Conservation (phyloP, 805 yeast species). For the Brettanomyces nanus region DNA sequence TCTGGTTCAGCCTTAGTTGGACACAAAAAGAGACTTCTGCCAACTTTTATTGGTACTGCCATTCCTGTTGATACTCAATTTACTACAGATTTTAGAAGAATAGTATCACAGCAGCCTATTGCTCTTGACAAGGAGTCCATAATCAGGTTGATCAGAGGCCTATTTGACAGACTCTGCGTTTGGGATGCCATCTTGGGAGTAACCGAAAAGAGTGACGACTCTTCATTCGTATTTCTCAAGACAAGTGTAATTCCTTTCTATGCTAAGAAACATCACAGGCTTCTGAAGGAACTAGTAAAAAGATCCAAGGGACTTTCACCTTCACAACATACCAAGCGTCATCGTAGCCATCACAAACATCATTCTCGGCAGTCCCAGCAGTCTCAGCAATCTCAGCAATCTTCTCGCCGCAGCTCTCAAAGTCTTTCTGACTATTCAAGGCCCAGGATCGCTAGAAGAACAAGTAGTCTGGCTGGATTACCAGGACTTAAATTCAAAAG, state of each 20-base stretch:
- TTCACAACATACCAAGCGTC: slow-evolving; percentile 7
- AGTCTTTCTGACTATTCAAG: background rate
- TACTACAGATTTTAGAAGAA: slow-evolving; percentile 20
- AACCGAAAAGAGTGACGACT: slow-evolving; percentile 17
- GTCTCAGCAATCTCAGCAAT: background rate
- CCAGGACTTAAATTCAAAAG: slow-evolving; percentile 16
- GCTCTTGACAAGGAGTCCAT: background rate
- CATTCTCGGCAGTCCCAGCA: too few species aligned
- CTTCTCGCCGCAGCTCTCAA: too few species aligned
- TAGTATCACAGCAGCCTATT: too few species aligned
- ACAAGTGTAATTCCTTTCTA: slow-evolving; percentile 24
- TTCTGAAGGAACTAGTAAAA: slow-evolving; percentile 20
- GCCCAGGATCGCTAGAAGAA: background rate
- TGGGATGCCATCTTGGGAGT: slow-evolving; percentile 26
- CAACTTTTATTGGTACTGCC: slow-evolving; percentile 26
- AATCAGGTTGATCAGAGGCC: slow-evolving; percentile 7
- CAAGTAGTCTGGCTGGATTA: slow-evolving; percentile 4
- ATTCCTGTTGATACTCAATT: slow-evolving; percentile 16
- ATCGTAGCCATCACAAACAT: background rate
- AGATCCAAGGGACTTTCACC: slow-evolving; percentile 25
- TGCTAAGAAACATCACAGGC: slow-evolving; percentile 16
- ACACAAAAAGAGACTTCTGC: slow-evolving; percentile 24
- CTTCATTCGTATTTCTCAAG: slow-evolving; percentile 22
- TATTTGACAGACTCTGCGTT: slow-evolving; percentile 25
- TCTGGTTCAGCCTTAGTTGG: slow-evolving; percentile 16